Evolutionary conservation across 169 alveolate species (phyloP), one percentile per base, ranked within the genome.

Genomic region (Plasmodium yoelii): DNA sequence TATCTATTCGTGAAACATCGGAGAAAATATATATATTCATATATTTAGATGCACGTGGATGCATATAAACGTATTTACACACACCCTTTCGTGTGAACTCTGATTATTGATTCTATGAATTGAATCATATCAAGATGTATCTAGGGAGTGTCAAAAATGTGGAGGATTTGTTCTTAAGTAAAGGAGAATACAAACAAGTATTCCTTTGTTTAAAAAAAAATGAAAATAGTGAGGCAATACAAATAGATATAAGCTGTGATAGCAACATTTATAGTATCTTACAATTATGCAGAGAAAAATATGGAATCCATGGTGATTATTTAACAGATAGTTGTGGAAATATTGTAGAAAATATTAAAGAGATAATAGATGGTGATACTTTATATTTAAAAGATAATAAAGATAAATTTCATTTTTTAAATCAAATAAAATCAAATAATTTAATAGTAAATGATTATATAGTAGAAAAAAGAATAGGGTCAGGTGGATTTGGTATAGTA

Each of bases 401-500:
- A 19, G 84, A 69, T 9, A 69, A 65, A 44, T 18, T 22, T 10
- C 2, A 69, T 49, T 18, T 53, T 12, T 26, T 53, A 55, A 26
- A 39, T 67, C 67, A 65, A 28, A 47, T 82, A 51, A 57, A 82
- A 82, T 34, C 42, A 34, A 69, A 82, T 69, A 82, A 67, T 51
- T 69, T 82, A 34, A 82, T 82, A 22, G 84, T 82, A 39, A 82
- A 82, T 67, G 90, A 82, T 67, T 82, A 69, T 53, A 56, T 82
- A 55, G 84, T 82, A 12, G 53, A 82, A 56, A 82, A 82, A 19
- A 82, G 73, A 56, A 82, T 82, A 24, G 90, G 90, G 18, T 82
- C 90, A 3, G 90, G 90, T 19, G 90, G 90, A 12, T 82, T 82
- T 49, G 90, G 90, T 42, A 82, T 82, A 13, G 90, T 82, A 34